Conservation (phyloP, 2,329 filamentous ascomycete species). For the Colletotrichum sp. region DNA sequence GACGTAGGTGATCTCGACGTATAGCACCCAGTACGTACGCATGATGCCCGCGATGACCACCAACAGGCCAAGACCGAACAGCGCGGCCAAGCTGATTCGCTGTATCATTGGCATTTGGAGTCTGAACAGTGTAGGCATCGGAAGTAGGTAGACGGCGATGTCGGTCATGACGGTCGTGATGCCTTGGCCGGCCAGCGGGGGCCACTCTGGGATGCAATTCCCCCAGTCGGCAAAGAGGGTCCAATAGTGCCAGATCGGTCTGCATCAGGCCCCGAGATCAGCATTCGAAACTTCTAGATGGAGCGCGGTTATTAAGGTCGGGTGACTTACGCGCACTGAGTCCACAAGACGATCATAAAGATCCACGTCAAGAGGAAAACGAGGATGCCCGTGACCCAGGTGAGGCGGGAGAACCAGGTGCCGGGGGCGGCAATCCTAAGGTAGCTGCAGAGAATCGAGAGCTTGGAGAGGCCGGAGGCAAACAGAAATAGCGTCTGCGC, state of each 20-base stretch:
- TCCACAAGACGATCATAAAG: constrained; percentile 39
- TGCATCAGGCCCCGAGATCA: neutral
- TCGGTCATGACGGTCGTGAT: constrained; percentile 36
- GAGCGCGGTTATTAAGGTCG: neutral
- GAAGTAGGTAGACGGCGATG: constrained; percentile 39
- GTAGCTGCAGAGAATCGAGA: constrained; percentile 45
- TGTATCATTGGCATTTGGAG: constrained; percentile 36
- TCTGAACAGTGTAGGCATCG: constrained; percentile 36
- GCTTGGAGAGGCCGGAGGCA: constrained; percentile 40
- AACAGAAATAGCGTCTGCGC: constrained; percentile 44
- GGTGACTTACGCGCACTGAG: constrained; percentile 38
- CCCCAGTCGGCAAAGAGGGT: constrained; percentile 15
- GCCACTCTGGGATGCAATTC: constrained; percentile 34
- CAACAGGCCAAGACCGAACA: constrained; percentile 41
- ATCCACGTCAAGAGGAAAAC: constrained; percentile 31
- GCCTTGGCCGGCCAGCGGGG: constrained; percentile 32
- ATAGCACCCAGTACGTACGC: constrained; percentile 40
- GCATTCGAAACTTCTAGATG: neutral
- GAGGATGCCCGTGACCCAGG: constrained; percentile 28
- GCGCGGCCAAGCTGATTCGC: constrained; percentile 36
- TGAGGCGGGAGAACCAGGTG: constrained; percentile 37
- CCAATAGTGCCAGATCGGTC: constrained; percentile 32
- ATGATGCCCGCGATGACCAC: constrained; percentile 41
- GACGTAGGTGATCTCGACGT: constrained; percentile 28
- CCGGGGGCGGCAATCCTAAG: constrained; percentile 39